Evolutionary conservation across 2,329 filamentous ascomycete genomes (phyloP).

Genomic region (Botryosphaeria dothidea): DNA sequence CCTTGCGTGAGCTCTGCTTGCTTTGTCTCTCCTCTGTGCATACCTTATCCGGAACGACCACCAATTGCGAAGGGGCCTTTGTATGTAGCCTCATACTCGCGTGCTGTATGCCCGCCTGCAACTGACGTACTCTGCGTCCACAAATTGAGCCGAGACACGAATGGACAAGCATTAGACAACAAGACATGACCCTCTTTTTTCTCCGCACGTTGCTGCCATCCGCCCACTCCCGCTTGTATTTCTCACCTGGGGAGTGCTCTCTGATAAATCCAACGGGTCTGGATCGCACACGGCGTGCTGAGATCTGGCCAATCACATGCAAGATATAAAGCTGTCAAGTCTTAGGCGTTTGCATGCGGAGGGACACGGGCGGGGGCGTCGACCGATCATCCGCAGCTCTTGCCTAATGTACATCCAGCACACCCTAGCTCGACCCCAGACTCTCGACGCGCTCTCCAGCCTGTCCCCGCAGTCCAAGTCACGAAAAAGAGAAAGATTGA

Average conservation of each 20-base stretch:
- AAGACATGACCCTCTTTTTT: neutral
- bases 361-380: neutral
- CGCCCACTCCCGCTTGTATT: neutral
- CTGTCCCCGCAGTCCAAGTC: neutral
- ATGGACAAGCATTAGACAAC: neutral
- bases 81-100: neutral
- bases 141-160: neutral
- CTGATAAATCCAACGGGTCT: constrained; percentile 7
- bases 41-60: neutral
- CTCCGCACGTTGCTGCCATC: neutral
- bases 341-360: neutral
- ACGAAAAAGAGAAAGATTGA: neutral
- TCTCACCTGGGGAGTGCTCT: neutral
- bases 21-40: neutral
- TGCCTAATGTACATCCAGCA: neutral
- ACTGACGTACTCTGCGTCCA: neutral
- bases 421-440: constrained; percentile 7
- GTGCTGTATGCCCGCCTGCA: neutral
- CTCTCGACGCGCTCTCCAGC: neutral
- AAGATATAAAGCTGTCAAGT: neutral
- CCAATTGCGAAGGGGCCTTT: neutral
- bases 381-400: constrained; percentile 8
- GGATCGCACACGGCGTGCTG: neutral
- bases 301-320: neutral
- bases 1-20: neutral